phyloP scores from a whole-genome alignment of 1,284 basidiomycete species.

The Ustilago cynodontis region DNA sequence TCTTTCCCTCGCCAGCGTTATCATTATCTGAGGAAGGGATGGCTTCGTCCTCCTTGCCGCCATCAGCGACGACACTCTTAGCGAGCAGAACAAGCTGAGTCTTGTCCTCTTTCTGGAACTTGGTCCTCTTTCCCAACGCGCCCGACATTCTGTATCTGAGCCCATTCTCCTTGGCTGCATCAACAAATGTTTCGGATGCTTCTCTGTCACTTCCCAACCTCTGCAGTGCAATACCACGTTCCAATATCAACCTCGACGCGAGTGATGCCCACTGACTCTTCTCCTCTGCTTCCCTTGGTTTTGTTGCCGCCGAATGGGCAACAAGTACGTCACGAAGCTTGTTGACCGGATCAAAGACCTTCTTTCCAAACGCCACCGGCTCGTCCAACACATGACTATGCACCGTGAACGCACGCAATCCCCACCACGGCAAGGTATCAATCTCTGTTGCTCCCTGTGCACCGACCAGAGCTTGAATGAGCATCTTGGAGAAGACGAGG shows the following conservation, averaged over 20 bases:
- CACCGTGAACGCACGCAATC: constrained; percentile 78
- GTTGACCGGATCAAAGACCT: constrained; percentile 74
- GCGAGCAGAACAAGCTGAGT: constrained; percentile 95
- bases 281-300: neutral
- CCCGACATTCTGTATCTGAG: constrained; percentile 92
- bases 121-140: constrained; percentile 91
- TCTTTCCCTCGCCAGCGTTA: constrained; percentile 34
- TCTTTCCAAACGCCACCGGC: constrained; percentile 76
- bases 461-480: constrained; percentile 74
- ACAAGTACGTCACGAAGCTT: constrained; percentile 71
- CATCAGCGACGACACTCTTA: constrained; percentile 74
- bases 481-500: constrained; percentile 80
- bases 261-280: constrained; percentile 75
- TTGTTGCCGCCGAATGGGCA: constrained; percentile 62
- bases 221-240: constrained; percentile 85
- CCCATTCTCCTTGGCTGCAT: constrained; percentile 81
- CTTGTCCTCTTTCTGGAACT: constrained; percentile 87
- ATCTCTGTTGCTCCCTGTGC: constrained; percentile 11
- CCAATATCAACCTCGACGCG: constrained; percentile 79
- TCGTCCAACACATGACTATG: constrained; percentile 90
- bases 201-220: constrained; percentile 79
- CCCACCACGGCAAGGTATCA: constrained; percentile 75
- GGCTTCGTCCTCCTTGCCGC: constrained; percentile 48
- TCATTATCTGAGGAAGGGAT: constrained; percentile 9
- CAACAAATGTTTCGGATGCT: constrained; percentile 83